Percentiles rank a stretch among this genome's conserved stretches.
Evolutionary conservation across 371 early-diverging fungal genomes (phyloP).

Genomic region (Funneliformis caledonium): DNA sequence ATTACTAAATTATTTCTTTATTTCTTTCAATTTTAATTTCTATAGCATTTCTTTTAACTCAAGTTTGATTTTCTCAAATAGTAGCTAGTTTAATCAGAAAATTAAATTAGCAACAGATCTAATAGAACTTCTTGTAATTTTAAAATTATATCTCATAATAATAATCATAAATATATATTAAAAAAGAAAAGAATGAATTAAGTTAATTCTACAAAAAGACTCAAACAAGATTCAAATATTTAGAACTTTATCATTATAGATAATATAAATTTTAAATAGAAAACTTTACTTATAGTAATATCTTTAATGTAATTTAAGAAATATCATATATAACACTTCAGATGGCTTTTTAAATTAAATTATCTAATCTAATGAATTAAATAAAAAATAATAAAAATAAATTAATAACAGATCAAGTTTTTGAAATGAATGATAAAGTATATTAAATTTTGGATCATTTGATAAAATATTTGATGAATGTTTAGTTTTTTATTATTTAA

Average conservation of each 20-base stretch:
- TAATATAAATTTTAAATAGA: too few relatives aligned
- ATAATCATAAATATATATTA: background rate
- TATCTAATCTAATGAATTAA: too few relatives aligned
- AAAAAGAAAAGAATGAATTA: background rate
- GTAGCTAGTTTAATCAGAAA: slow-evolving; percentile 8
- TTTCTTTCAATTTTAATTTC: slow-evolving; percentile 7
- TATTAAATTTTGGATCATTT: background rate
- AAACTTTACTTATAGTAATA: too few relatives aligned
- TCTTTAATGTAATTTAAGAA: too few relatives aligned
- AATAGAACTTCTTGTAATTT: background rate
- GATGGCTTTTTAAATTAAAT: too few relatives aligned
- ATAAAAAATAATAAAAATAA: too few relatives aligned
- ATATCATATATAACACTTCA: too few relatives aligned
- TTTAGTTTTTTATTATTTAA: background rate
- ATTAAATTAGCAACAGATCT: background rate
- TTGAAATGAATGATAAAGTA: background rate
- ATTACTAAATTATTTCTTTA: background rate
- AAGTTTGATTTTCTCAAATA: slow-evolving; percentile 12
- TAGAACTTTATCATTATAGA: slow-evolving; percentile 17
- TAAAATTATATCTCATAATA: slow-evolving; percentile 2
- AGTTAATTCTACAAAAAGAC: background rate
- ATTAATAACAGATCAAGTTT: too few relatives aligned
- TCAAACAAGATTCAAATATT: background rate
- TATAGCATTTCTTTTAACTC: background rate
- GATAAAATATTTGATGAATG: background rate